Percentiles rank a stretch among this genome's conserved stretches.
These are phyloP conservation scores for Lactarius psammicola DNA, from an alignment of 768 basidiomycete species.

Conservation along the genomic window DNA sequence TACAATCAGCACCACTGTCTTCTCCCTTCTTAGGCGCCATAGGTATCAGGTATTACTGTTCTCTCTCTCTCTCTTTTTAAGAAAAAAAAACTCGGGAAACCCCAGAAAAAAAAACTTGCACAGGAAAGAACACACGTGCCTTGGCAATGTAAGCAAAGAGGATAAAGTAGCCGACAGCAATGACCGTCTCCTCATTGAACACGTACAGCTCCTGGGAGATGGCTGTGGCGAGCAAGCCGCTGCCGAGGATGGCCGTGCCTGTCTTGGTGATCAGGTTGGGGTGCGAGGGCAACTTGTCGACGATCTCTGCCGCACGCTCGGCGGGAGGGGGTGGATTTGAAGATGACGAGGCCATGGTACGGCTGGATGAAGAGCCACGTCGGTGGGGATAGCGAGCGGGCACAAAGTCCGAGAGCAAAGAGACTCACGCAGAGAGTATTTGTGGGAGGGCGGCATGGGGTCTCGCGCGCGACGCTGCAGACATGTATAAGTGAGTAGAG, in stretches of 20 bases:
- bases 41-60: neutral
- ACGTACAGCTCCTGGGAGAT: slow-evolving; percentile 98
- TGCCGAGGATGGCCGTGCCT: slow-evolving; percentile 86
- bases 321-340: slow-evolving; percentile 64
- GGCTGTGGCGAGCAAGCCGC: slow-evolving; percentile 83
- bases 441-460: slow-evolving; percentile 47
- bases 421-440: slow-evolving; percentile 48
- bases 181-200: slow-evolving; percentile 92
- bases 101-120: slow-evolving; percentile 3
- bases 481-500: too few species aligned
- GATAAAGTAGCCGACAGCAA: slow-evolving; percentile 80
- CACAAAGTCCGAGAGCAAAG: slow-evolving; percentile 23
- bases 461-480: slow-evolving; percentile 29
- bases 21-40: neutral
- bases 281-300: slow-evolving; percentile 83
- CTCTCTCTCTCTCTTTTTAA: neutral
- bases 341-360: slow-evolving; percentile 47
- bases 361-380: neutral
- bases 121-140: slow-evolving; percentile 43
- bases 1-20: neutral
- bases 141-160: slow-evolving; percentile 80
- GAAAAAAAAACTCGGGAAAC: neutral
- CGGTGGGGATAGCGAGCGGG: slow-evolving; percentile 10
- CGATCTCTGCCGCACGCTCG: slow-evolving; percentile 85
- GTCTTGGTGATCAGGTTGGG: slow-evolving; percentile 93